phyloP scores from a whole-genome alignment of 768 basidiomycete genomes.

The Tricholoma sp. region DNA sequence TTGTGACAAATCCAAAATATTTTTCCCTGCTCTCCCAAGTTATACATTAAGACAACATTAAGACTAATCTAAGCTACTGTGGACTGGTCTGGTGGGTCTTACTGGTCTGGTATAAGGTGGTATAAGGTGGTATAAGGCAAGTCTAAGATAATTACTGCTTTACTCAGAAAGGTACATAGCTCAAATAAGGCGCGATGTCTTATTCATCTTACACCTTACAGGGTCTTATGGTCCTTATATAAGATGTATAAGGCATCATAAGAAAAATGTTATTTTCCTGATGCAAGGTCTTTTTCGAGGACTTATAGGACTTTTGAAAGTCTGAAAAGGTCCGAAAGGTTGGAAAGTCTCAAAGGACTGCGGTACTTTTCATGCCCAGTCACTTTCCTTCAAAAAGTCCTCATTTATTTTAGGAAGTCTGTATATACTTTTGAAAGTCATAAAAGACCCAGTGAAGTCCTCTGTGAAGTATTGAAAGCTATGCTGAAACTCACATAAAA shows the following conservation, averaged over 20 bases:
- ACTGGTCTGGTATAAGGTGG: background rate
- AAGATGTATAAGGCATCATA: background rate
- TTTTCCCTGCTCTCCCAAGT: background rate
- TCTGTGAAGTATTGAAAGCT: too few species aligned
- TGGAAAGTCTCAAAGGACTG: too few species aligned
- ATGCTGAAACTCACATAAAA: too few species aligned
- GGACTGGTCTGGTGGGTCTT: background rate
- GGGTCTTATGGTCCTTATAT: background rate
- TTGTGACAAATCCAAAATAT: background rate
- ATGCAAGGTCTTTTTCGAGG: too few species aligned
- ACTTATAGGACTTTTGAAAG: too few species aligned
- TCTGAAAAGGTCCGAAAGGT: too few species aligned
- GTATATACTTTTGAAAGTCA: too few species aligned
- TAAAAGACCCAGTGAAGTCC: too few species aligned
- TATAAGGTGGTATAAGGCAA: background rate
- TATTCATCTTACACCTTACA: background rate
- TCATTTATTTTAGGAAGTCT: too few species aligned
- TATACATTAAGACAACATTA: too few species aligned
- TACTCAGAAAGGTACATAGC: constrained; percentile 4
- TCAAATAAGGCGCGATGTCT: background rate
- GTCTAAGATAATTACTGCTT: background rate
- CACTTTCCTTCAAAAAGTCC: too few species aligned
- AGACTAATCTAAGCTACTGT: background rate
- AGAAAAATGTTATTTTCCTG: constrained; percentile 1
- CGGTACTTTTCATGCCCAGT: too few species aligned